These are phyloP conservation scores for Pseudocercospora fijiensis DNA, from an alignment of 2,329 filamentous ascomycete genomes.

Conservation along the genomic window DNA sequence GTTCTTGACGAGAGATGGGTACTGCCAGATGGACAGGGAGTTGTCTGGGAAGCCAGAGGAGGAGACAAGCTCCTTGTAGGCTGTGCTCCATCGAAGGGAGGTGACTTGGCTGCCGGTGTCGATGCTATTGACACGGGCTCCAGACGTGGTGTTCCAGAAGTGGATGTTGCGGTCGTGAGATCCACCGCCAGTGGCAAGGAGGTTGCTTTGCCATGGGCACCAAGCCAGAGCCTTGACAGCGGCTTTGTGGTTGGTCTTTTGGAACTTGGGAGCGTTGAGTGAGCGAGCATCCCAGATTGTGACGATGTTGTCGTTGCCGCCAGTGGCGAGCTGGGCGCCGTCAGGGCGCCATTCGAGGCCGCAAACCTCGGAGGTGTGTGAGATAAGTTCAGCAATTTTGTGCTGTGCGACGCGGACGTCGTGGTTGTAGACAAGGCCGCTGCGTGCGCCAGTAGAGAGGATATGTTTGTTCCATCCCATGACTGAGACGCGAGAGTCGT, in stretches of 20 bases:
- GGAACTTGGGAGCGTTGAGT: slow-evolving; percentile 92
- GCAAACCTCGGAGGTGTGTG: slow-evolving; percentile 96
- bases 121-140: slow-evolving; percentile 97
- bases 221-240: slow-evolving; percentile 97
- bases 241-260: slow-evolving; percentile 99
- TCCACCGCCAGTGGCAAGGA: slow-evolving; percentile 92
- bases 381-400: slow-evolving; percentile 95
- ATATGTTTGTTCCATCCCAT: slow-evolving; percentile 99
- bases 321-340: slow-evolving; percentile 92
- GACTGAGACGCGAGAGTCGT: slow-evolving; percentile 92
- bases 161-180: slow-evolving; percentile 98
- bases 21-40: slow-evolving; percentile 98
- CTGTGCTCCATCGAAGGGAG: slow-evolving; percentile 90
- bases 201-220: slow-evolving; percentile 98
- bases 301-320: slow-evolving; percentile 97
- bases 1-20: slow-evolving; percentile 93
- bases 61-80: slow-evolving; percentile 97
- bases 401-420: slow-evolving; percentile 96
- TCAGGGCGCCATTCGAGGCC: slow-evolving; percentile 97
- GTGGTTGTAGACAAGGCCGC: slow-evolving; percentile 95
- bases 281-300: slow-evolving; percentile 98
- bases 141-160: slow-evolving; percentile 99
- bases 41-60: slow-evolving; percentile 99
- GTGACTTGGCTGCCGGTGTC: slow-evolving; percentile 98
- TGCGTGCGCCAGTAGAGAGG: slow-evolving; percentile 90